Evolutionary conservation across 441 rosid species (phyloP).

Genomic region (Capsella rubella): DNA sequence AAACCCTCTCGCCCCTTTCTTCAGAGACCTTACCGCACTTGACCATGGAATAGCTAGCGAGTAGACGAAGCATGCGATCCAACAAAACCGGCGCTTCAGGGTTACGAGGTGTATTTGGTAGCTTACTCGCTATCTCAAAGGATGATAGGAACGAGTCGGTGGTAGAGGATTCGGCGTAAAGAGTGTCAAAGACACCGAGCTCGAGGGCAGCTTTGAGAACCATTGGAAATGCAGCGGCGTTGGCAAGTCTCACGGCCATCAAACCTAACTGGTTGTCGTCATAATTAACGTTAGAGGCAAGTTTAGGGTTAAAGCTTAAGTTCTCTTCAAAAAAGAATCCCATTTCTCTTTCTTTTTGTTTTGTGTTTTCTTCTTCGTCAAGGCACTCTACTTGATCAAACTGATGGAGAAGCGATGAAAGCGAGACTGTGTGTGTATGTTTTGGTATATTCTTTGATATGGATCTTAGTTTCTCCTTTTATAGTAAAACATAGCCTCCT

Average conservation of each 20-base stretch:
- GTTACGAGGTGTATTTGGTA: constrained; percentile 42
- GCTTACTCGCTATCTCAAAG: constrained; percentile 30
- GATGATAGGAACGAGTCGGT: constrained; percentile 31
- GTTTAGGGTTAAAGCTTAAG: constrained; percentile 10
- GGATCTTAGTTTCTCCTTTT: neutral
- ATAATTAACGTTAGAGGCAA: neutral
- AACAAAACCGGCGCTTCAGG: constrained; percentile 39
- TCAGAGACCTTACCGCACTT: constrained; percentile 14
- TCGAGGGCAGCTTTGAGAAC: constrained; percentile 29
- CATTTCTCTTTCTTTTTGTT: constrained; percentile 5
- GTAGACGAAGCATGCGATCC: constrained; percentile 45
- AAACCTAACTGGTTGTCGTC: constrained; percentile 26
- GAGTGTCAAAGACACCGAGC: constrained; percentile 31
- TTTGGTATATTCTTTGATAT: neutral
- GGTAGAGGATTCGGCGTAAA: constrained; percentile 13
- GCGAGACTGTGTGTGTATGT: neutral
- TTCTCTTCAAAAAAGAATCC: constrained; percentile 30
- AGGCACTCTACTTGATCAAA: constrained; percentile 4
- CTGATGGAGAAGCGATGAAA: constrained; percentile 1
- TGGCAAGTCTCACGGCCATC: constrained; percentile 26
- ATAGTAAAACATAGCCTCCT: constrained; percentile 10
- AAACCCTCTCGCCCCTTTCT: constrained; percentile 17
- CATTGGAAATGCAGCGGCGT: constrained; percentile 31
- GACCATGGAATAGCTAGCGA: constrained; percentile 46
- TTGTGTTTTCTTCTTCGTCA: neutral